A percentile compares a stretch with the other conserved stretches of the same genome.
phyloP scores from a whole-genome alignment of 1,284 basidiomycete species.

The Apiotrichum montevideense region DNA sequence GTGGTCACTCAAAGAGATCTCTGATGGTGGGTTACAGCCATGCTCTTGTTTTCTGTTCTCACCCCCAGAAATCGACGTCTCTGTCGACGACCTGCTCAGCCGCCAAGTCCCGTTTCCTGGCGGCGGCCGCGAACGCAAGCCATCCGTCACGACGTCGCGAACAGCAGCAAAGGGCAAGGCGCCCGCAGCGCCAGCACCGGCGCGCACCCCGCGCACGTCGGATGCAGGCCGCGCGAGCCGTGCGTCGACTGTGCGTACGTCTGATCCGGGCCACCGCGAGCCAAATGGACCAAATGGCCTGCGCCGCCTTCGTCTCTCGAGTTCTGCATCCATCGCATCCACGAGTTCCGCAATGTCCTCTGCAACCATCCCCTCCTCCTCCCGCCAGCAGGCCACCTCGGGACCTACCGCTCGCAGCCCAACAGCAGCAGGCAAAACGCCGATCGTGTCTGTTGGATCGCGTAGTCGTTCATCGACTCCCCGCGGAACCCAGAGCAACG shows the following conservation, averaged over 20 bases:
- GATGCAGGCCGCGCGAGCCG: neutral
- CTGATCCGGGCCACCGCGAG: neutral
- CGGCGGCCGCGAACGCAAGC: neutral
- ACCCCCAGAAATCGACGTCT: constrained; percentile 70
- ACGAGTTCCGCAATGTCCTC: constrained; percentile 17
- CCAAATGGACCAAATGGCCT: constrained; percentile 26
- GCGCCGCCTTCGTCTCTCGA: constrained; percentile 27
- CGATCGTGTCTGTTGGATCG: constrained; percentile 22
- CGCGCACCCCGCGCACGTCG: neutral
- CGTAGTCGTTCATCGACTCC: neutral
- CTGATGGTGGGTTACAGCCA: constrained; percentile 57
- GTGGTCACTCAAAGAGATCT: constrained; percentile 83
- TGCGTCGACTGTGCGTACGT: constrained; percentile 1
- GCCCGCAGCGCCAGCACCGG: neutral
- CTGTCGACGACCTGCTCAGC: constrained; percentile 61
- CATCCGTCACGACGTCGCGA: neutral
- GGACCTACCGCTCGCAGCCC: constrained; percentile 28
- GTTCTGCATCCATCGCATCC: constrained; percentile 21
- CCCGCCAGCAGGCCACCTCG: constrained; percentile 1
- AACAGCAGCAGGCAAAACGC: constrained; percentile 24
- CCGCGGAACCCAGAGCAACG: neutral
- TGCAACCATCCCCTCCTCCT: neutral
- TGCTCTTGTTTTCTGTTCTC: neutral
- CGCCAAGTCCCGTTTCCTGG: constrained; percentile 11
- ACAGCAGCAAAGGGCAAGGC: neutral